These are phyloP conservation scores for Lactarius sanguifluus DNA, from an alignment of 768 basidiomycete species.

Conservation along the genomic window DNA sequence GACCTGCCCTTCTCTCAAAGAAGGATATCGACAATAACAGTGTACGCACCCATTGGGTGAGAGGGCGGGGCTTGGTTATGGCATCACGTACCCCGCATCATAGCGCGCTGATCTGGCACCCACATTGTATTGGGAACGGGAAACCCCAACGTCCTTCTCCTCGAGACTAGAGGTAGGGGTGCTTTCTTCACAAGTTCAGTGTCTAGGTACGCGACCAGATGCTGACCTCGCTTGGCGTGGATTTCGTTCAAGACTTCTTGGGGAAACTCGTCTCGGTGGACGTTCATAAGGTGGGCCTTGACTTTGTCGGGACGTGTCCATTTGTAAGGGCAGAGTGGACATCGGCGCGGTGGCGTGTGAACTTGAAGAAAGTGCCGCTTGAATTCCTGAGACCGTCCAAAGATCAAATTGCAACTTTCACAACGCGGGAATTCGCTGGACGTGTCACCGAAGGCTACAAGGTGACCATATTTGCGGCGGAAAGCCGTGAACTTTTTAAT, in stretches of 20 bases:
- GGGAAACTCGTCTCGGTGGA: neutral
- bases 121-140: slow-evolving; percentile 15
- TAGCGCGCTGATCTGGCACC: slow-evolving; percentile 21
- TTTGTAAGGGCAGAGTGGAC: neutral
- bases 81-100: slow-evolving; percentile 22
- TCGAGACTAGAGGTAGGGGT: slow-evolving; percentile 40
- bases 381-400: neutral
- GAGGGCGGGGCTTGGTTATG: neutral
- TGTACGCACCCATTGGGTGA: neutral
- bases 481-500: too few species aligned
- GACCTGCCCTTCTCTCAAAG: neutral
- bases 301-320: neutral
- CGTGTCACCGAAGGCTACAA: neutral
- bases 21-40: neutral
- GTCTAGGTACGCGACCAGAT: neutral
- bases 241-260: neutral
- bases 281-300: neutral
- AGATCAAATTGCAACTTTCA: neutral
- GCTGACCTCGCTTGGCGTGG: neutral
- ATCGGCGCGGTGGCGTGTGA: neutral
- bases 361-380: neutral
- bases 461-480: too few species aligned
- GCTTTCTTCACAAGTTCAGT: neutral
- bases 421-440: neutral
- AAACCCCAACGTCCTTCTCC: slow-evolving; percentile 48